phyloP scores from a whole-genome alignment of 495 filamentous ascomycete species.

The Terfezia claveryi region DNA sequence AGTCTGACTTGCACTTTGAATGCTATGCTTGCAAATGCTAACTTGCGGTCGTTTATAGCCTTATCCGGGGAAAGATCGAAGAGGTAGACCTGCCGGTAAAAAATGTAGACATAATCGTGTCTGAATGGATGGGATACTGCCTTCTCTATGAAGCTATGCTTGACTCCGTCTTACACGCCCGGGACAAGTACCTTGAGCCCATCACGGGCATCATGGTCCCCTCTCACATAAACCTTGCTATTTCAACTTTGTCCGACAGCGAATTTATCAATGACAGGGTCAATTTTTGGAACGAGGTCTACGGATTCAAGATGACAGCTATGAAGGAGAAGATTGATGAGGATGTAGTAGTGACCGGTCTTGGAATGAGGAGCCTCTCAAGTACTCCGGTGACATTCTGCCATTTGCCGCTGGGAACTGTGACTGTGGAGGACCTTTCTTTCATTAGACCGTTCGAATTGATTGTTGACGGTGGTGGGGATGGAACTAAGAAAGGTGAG shows the following conservation, averaged over 20 bases:
- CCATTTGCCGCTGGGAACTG: constrained; percentile 51
- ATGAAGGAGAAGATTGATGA: constrained; percentile 48
- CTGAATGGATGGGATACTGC: constrained; percentile 96
- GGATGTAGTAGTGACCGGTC: constrained; percentile 49
- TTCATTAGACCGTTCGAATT: constrained; percentile 47
- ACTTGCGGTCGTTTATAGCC: neutral
- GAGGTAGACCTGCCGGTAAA: constrained; percentile 59
- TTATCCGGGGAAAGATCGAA: constrained; percentile 76
- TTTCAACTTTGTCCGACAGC: constrained; percentile 20
- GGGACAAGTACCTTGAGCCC: constrained; percentile 59
- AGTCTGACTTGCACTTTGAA: neutral
- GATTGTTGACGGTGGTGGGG: constrained; percentile 21
- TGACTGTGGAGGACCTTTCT: constrained; percentile 38
- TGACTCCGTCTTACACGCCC: constrained; percentile 72
- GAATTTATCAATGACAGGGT: constrained; percentile 29
- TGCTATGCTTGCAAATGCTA: constrained; percentile 20
- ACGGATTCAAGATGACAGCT: constrained; percentile 55
- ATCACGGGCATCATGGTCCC: constrained; percentile 36
- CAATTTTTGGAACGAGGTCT: constrained; percentile 61
- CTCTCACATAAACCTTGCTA: constrained; percentile 11
- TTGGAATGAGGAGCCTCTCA: constrained; percentile 52
- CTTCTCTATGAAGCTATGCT: constrained; percentile 89
- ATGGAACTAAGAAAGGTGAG: neutral
- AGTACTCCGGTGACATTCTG: constrained; percentile 46
- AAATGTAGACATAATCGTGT: constrained; percentile 85